Conservation (phyloP, 768 basidiomycete genomes). For the Suillus variegatus region DNA sequence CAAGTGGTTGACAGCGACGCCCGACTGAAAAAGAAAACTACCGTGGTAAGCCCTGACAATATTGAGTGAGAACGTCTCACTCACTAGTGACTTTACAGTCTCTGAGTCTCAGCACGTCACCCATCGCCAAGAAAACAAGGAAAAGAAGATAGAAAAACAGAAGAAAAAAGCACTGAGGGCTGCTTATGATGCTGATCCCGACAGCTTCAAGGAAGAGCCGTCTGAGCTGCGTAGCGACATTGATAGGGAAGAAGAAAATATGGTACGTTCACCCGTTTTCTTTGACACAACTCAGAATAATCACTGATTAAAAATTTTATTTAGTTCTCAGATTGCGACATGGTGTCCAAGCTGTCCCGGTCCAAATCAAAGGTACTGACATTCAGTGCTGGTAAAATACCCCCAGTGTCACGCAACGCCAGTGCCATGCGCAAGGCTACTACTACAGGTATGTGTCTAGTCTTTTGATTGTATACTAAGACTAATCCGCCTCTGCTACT, state of each 20-base stretch:
- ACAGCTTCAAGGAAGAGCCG: neutral
- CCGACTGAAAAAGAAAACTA: neutral
- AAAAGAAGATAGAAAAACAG: neutral
- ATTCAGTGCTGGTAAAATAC: neutral
- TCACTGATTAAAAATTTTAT: neutral
- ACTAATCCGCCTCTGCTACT: neutral
- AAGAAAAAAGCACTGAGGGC: neutral
- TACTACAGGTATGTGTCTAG: neutral
- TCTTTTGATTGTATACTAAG: neutral
- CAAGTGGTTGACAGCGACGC: neutral
- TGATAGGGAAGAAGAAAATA: neutral
- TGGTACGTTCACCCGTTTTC: neutral
- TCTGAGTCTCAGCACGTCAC: neutral
- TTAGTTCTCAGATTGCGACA: neutral
- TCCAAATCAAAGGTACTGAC: neutral
- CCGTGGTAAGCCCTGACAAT: neutral
- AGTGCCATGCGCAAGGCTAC: neutral
- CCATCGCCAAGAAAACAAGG: neutral
- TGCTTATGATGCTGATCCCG: neutral
- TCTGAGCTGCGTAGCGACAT: neutral
- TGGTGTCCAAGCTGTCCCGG: neutral
- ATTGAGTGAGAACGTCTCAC: neutral
- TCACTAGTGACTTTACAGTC: neutral
- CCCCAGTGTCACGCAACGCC: neutral
- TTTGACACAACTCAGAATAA: neutral